A percentile compares a stretch with the other conserved stretches of the same genome.
phyloP scores from a whole-genome alignment of 1,284 basidiomycete genomes.

The Trametes versicolor region DNA sequence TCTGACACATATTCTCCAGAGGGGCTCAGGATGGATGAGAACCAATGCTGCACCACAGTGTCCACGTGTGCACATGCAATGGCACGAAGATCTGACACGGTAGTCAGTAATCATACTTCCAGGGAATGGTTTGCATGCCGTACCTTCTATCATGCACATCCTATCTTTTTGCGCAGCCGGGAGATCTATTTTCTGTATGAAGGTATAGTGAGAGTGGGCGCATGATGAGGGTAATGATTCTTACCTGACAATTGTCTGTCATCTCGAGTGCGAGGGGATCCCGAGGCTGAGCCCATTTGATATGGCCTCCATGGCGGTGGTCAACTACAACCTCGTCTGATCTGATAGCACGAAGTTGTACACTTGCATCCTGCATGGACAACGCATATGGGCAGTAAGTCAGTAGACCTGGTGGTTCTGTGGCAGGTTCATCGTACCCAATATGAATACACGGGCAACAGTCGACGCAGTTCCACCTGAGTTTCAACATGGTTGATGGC shows the following conservation, averaged over 20 bases:
- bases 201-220: too few relatives aligned
- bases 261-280: not conserved
- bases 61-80: not conserved
- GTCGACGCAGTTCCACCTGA: too few relatives aligned
- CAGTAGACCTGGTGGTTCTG: too few relatives aligned
- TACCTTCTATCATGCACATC: not conserved
- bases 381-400: not conserved
- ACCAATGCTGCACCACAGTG: not conserved
- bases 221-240: not conserved
- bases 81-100: not conserved
- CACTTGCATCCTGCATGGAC: not conserved
- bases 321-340: not conserved
- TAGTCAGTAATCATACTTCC: not conserved
- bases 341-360: not conserved
- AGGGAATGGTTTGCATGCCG: too few relatives aligned
- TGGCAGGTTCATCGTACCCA: too few relatives aligned
- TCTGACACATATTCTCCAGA: not conserved
- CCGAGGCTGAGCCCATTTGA: not conserved
- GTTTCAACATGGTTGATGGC: too few relatives aligned
- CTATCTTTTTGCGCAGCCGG: not conserved
- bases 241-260: not conserved
- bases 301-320: not conserved
- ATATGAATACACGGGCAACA: too few relatives aligned
- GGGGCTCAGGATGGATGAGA: not conserved
- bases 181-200: not conserved